Conservation (phyloP, 2,329 filamentous ascomycete genomes). For the Lachnellula subtilissima region DNA sequence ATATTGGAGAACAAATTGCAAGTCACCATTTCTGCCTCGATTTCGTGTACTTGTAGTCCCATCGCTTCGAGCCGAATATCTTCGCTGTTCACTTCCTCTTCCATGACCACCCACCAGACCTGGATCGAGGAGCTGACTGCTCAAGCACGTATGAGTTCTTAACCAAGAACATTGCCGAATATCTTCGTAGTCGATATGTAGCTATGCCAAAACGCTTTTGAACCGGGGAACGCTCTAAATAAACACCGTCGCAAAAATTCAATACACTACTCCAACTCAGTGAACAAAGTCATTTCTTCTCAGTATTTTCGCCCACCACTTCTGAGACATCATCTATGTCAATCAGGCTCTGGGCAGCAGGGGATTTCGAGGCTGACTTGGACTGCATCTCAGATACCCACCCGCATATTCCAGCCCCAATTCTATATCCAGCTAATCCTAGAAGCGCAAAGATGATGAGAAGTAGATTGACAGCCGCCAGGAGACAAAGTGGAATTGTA, state of each 20-base stretch:
- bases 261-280: neutral
- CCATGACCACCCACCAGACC: slow-evolving; percentile 19
- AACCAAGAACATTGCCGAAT: slow-evolving; percentile 19
- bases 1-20: slow-evolving; percentile 28
- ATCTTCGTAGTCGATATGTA: slow-evolving; percentile 16
- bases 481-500: slow-evolving; percentile 24
- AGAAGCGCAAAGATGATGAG: slow-evolving; percentile 26
- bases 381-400: slow-evolving; percentile 12
- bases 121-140: slow-evolving; percentile 21
- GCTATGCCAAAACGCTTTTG: slow-evolving; percentile 18
- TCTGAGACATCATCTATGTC: slow-evolving; percentile 9
- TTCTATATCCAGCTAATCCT: slow-evolving; percentile 23
- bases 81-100: slow-evolving; percentile 26
- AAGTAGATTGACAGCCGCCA: slow-evolving; percentile 26
- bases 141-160: slow-evolving; percentile 21
- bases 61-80: slow-evolving; percentile 24
- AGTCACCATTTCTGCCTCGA: slow-evolving; percentile 29
- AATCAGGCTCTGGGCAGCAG: slow-evolving; percentile 2
- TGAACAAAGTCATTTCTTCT: neutral
- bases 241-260: neutral
- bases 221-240: slow-evolving; percentile 17
- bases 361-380: slow-evolving; percentile 7
- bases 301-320: slow-evolving; percentile 4
- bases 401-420: slow-evolving; percentile 16
- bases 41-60: slow-evolving; percentile 16